phyloP scores from a whole-genome alignment of 192 early-diverging fungal genomes.

The Coemansia sp. region DNA sequence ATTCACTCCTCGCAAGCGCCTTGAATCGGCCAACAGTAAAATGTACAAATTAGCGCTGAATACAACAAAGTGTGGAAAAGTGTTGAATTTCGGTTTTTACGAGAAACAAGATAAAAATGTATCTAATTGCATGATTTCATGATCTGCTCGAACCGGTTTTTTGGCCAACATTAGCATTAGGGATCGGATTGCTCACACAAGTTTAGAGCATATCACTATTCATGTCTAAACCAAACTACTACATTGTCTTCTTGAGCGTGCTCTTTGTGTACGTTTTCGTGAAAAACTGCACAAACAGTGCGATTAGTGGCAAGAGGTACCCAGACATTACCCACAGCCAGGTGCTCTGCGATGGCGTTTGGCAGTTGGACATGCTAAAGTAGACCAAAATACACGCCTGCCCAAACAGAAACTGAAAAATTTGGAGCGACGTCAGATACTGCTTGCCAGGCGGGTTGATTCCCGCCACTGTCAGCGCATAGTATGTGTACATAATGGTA shows the following conservation, averaged over 20 bases:
- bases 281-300: conserved; percentile 80
- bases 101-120: not conserved
- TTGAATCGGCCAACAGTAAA: not conserved
- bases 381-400: conserved; percentile 65
- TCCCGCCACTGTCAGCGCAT: conserved; percentile 69
- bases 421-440: conserved; percentile 81
- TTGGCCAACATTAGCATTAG: too few relatives aligned
- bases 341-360: conserved; percentile 53
- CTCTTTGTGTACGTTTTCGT: conserved; percentile 61
- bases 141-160: not conserved
- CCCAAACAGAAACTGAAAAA: conserved; percentile 80
- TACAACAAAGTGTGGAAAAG: not conserved
- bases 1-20: not conserved
- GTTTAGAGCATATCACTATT: too few relatives aligned
- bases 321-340: conserved; percentile 64
- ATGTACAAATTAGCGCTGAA: conserved; percentile 2
- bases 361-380: conserved; percentile 64
- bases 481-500: conserved; percentile 86
- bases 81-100: not conserved
- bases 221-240: not conserved
- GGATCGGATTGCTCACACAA: too few relatives aligned
- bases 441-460: conserved; percentile 75
- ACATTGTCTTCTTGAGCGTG: not conserved
- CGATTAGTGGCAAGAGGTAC: conserved; percentile 74
- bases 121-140: not conserved